These are phyloP conservation scores for Xylariaceae sp. DNA, from an alignment of 2,329 filamentous ascomycete genomes.

Conservation along the genomic window DNA sequence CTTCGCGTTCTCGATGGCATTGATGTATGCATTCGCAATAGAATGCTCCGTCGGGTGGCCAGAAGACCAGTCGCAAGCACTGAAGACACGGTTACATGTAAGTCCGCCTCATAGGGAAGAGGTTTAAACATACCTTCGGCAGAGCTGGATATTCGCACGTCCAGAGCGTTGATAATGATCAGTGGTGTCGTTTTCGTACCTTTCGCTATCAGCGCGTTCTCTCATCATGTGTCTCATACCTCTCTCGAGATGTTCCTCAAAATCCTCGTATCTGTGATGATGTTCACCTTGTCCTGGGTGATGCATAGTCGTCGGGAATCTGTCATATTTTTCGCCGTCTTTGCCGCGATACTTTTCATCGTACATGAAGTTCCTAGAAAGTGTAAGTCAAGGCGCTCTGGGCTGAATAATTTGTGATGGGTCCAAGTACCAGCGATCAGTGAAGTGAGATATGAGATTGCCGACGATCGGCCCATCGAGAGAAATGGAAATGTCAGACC, in stretches of 20 bases:
- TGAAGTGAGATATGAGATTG: slow-evolving; percentile 74
- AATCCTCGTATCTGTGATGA: slow-evolving; percentile 31
- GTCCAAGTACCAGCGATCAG: slow-evolving; percentile 65
- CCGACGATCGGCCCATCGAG: slow-evolving; percentile 70
- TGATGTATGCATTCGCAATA: slow-evolving; percentile 79
- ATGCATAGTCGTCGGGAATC: slow-evolving; percentile 20
- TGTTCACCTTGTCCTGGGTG: slow-evolving; percentile 16
- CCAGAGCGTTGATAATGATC: slow-evolving; percentile 29
- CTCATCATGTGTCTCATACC: slow-evolving; percentile 38
- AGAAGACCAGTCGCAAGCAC: slow-evolving; percentile 49
- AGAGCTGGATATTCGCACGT: slow-evolving; percentile 43
- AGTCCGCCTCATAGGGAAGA: too few relatives aligned
- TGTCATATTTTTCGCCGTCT: slow-evolving; percentile 48
- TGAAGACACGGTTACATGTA: slow-evolving; percentile 25
- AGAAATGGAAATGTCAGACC: slow-evolving; percentile 81
- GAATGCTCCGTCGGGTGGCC: slow-evolving; percentile 63
- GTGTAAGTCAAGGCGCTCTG: slow-evolving; percentile 12
- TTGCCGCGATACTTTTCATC: slow-evolving; percentile 68
- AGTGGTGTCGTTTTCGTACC: slow-evolving; percentile 2
- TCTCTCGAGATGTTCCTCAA: slow-evolving; percentile 41
- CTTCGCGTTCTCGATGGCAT: slow-evolving; percentile 63
- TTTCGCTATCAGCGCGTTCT: slow-evolving; percentile 24
- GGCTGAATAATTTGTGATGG: background rate
- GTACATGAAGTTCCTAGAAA: slow-evolving; percentile 72
- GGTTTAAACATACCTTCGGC: slow-evolving; percentile 39